Percentiles rank a stretch among this genome's conserved stretches.
Evolutionary conservation across 768 basidiomycete genomes (phyloP).

Genomic region (Dictyophora rubrovolvata): DNA sequence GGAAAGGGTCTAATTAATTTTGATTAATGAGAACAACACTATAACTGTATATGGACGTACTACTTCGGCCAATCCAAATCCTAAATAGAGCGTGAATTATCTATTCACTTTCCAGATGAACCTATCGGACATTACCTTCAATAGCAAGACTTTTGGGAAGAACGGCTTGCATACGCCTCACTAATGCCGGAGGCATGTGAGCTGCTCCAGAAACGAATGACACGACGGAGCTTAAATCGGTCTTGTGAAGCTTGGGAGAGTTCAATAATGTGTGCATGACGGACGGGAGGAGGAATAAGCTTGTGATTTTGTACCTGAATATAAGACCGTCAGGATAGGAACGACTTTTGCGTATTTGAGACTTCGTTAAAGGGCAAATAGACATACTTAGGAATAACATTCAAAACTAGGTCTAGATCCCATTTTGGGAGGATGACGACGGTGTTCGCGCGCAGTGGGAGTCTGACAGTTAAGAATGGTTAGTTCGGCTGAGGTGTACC

Average conservation of each 20-base stretch:
- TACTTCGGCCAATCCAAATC: not conserved
- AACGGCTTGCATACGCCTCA: slow-evolving; percentile 28
- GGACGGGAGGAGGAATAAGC: slow-evolving; percentile 48
- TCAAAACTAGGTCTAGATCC: slow-evolving; percentile 42
- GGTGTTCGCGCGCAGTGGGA: slow-evolving; percentile 36
- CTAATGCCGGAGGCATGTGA: slow-evolving; percentile 51
- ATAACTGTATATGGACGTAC: not conserved
- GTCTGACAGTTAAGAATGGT: slow-evolving; percentile 16
- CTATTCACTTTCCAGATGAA: not conserved
- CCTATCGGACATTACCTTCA: slow-evolving; percentile 31
- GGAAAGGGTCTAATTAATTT: slow-evolving; percentile 40
- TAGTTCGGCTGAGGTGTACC: not conserved
- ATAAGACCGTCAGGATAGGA: too few relatives aligned
- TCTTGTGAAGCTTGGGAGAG: slow-evolving; percentile 33
- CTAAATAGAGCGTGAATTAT: not conserved
- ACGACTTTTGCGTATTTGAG: too few relatives aligned
- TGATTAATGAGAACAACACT: not conserved
- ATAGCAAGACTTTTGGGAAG: slow-evolving; percentile 20
- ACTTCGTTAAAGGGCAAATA: not conserved
- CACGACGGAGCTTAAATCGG: slow-evolving; percentile 44
- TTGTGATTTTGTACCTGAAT: slow-evolving; percentile 44
- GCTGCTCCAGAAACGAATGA: slow-evolving; percentile 47
- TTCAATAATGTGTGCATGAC: slow-evolving; percentile 55
- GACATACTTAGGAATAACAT: too few relatives aligned
- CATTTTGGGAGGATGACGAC: slow-evolving; percentile 50